Base-by-base conservation (phyloP, 305 asterid species). In the Withania somnifera region DNA sequence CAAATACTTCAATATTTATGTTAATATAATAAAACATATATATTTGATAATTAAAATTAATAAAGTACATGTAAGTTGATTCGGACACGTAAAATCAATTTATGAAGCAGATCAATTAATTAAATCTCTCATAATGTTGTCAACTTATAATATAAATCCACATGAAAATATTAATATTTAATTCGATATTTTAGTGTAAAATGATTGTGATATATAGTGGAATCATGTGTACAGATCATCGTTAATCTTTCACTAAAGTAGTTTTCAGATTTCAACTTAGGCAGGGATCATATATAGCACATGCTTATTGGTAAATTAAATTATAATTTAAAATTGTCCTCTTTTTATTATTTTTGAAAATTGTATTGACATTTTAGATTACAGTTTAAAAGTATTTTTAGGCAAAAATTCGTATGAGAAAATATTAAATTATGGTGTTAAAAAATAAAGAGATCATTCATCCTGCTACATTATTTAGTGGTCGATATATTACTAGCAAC, bases 211-310 rank as follows among this genome's bases (percentile, higher is more conserved):
- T 26, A 14, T 28, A 61, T 28, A 40, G 56, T 22, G 78, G 57
- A 71, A 24, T 71, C 57, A 71, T 24, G 57, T 42, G 22, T 36
- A 15, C 57, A 45, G 78, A 71, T 71, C 24, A 28, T 34, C 4
- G n/a, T n/a, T n/a, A 61, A 1, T 34, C n/a, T 5, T 30, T 30
- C 13, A 63, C 26, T 0, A 3, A 47, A n/a, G 20, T 73, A 24
- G 45, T 73, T 40, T 69, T 45, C 38, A 71, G 78, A 26, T 71
- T 71, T 71, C 2, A 73, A 73, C 58, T 45, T 45, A 51, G 58
- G 79, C 24, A 45, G 57, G 78, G 40, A 57, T 22, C n/a, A n/a
- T n/a, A n/a, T n/a, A n/a, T 26, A 34, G 40, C 6, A 36, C 40
- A 36, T 36, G 40, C n/a, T n/a, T n/a, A n/a, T n/a, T n/a, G n/a